Conservation (phyloP, 305 asterid species). For the Fraxinus floribunda region DNA sequence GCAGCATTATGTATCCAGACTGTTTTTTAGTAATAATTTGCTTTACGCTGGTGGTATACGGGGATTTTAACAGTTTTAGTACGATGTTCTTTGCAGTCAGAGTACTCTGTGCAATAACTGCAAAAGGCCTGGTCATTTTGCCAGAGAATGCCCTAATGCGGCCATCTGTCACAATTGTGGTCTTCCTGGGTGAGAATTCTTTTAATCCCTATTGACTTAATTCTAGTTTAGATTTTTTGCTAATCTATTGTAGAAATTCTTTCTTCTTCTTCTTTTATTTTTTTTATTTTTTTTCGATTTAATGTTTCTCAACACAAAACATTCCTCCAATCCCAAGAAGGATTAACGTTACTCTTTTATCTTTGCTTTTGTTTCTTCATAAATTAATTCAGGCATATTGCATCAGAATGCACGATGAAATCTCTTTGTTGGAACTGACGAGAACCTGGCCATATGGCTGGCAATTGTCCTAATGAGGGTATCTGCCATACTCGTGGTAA, state of each 20-base stretch:
- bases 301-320: background rate
- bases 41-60: background rate
- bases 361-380: background rate
- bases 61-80: background rate
- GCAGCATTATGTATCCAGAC: background rate
- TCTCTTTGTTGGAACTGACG: constrained; percentile 45
- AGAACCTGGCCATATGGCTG: constrained; percentile 44
- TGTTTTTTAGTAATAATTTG: background rate
- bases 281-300: too few species aligned
- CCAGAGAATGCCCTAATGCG: constrained; percentile 37
- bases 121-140: constrained; percentile 43
- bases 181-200: constrained; percentile 26
- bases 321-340: too few species aligned
- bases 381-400: constrained; percentile 35
- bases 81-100: constrained; percentile 21
- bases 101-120: constrained; percentile 39
- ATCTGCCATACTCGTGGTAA: constrained; percentile 43
- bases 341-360: background rate
- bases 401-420: constrained; percentile 37
- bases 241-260: background rate
- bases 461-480: constrained; percentile 37
- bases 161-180: constrained; percentile 42
- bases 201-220: too few species aligned
- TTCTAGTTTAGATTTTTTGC: too few species aligned
- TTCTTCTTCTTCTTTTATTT: background rate